Evolutionary conservation across 1,284 basidiomycete species (phyloP), one percentile per base, ranked within the genome.

Genomic region (Stereum hirsutum): DNA sequence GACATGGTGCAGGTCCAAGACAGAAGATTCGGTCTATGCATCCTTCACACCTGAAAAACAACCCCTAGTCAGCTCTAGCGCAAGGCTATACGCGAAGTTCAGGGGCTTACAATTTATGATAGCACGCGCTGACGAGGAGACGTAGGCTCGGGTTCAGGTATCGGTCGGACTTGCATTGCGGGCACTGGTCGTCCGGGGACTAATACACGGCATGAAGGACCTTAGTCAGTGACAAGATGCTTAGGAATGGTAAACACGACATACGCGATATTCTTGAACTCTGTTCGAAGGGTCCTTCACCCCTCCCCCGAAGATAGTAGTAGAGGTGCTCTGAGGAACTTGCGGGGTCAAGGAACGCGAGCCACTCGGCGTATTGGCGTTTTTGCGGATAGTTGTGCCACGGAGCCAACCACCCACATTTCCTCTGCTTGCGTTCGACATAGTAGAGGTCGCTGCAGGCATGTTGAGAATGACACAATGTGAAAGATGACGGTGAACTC

Each of bases 1-100:
- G 96, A 72, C 96, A 99, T 6, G 92, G 91, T 11, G 92, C 94
- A 1, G 96, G 95, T 4, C 96, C 95, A 2, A 98, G 77, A 1
- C 92, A 94, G 61, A 96, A 99, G 37, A 99, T 64, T 6, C 94
- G 80, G 62, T 99, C 96, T 56, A 99, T 97, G 61, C 96, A 99
- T 2, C 88, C 90, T 68, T 96, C 93, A 64, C 93, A 97, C 88
- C 91, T 94, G 53, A 10, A 31, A 12, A 6, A n/a, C n/a, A n/a
- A n/a, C n/a, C n/a, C n/a, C n/a, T n/a, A n/a, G n/a, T n/a, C n/a
- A n/a, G n/a, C n/a, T n/a, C n/a, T n/a, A n/a, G n/a, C n/a, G n/a
- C n/a, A n/a, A n/a, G n/a, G n/a, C n/a, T n/a, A n/a, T n/a, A n/a
- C n/a, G n/a, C n/a, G n/a, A n/a, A n/a, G n/a, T n/a, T n/a, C n/a